These are phyloP conservation scores for Skeletonema potamos DNA, from an alignment of 108 stramenopile genomes.

Conservation along the genomic window DNA sequence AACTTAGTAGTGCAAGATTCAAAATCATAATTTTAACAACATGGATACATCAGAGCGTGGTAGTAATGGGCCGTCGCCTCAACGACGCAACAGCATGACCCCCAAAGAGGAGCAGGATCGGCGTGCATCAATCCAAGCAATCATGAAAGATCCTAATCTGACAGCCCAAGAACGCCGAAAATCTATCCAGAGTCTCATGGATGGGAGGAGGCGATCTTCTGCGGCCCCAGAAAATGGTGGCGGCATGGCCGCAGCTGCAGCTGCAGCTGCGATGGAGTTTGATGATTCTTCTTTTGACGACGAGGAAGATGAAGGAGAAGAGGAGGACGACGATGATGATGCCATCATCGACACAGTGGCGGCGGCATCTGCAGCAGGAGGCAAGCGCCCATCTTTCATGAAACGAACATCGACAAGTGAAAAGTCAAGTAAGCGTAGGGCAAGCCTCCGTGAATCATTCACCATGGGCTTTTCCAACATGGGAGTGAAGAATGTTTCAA, in stretches of 20 bases:
- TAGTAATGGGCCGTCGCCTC: not conserved
- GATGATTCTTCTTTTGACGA: constrained; percentile 20
- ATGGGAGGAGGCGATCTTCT: constrained; percentile 76
- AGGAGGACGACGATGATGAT: constrained; percentile 10
- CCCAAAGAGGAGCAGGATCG: constrained; percentile 57
- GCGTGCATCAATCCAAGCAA: constrained; percentile 79
- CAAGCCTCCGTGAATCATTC: constrained; percentile 34
- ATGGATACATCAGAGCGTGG: not conserved
- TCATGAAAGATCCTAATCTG: constrained; percentile 64
- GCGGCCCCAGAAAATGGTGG: constrained; percentile 25
- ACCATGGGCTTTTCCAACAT: constrained; percentile 27
- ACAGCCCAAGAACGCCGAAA: constrained; percentile 63
- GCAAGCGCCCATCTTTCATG: not conserved
- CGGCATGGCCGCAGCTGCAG: constrained; percentile 8
- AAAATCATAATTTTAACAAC: not conserved
- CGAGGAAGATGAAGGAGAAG: constrained; percentile 6
- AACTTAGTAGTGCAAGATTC: not conserved
- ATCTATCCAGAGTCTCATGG: constrained; percentile 85
- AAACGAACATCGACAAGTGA: not conserved
- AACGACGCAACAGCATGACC: constrained; percentile 39
- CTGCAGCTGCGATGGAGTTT: constrained; percentile 37
- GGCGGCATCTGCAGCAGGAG: constrained; percentile 13
- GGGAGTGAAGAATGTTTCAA: constrained; percentile 1
- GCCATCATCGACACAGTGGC: constrained; percentile 2
- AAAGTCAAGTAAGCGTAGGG: constrained; percentile 10